These are phyloP conservation scores for Spencermartinsiella europaea DNA, from an alignment of 805 yeast genomes.

Conservation along the genomic window DNA sequence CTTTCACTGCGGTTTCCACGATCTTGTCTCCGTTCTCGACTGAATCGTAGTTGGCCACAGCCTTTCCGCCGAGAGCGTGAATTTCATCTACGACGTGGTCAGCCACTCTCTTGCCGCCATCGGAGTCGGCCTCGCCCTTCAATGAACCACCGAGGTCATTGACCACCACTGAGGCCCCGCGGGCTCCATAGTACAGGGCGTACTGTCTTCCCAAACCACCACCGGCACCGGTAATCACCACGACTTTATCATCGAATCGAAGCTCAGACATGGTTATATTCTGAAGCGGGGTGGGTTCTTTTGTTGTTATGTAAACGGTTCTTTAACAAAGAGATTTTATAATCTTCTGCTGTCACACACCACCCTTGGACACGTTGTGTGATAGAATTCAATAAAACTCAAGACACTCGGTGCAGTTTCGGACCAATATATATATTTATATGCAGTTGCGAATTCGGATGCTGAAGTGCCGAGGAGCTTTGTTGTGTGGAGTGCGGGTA, in stretches of 20 bases:
- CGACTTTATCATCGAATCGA: conserved; percentile 72
- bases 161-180: conserved; percentile 94
- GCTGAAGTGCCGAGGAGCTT: not conserved
- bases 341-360: too few relatives aligned
- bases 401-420: not conserved
- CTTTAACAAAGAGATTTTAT: too few relatives aligned
- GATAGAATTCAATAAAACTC: too few relatives aligned
- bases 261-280: conserved; percentile 30
- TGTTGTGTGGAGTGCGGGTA: not conserved
- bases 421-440: not conserved
- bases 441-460: not conserved
- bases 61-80: conserved; percentile 66
- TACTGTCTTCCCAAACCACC: conserved; percentile 92
- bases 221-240: conserved; percentile 94
- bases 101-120: conserved; percentile 49
- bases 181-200: conserved; percentile 77
- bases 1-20: conserved; percentile 76
- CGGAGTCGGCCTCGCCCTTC: conserved; percentile 59
- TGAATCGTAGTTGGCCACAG: conserved; percentile 92
- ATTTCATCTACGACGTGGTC: conserved; percentile 88
- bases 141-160: conserved; percentile 89
- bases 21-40: conserved; percentile 82
- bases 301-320: too few relatives aligned
- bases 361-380: too few relatives aligned
- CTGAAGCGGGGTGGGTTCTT: not conserved